Conservation (phyloP, 805 yeast species). For the Ogataea siamensis region DNA sequence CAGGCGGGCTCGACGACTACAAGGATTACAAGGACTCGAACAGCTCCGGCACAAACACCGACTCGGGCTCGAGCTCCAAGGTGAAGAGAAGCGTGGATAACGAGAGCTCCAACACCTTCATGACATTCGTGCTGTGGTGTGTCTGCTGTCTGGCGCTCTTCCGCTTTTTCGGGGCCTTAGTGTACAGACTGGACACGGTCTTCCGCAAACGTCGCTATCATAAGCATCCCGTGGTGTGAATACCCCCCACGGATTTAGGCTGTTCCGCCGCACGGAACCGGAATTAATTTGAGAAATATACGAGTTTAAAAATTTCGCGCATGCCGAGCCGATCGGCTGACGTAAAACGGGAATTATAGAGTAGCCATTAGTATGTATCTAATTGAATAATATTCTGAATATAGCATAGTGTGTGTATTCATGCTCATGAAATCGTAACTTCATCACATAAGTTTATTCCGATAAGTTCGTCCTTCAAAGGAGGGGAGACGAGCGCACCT, state of each 20-base stretch:
- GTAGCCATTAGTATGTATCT: slow-evolving; percentile 1
- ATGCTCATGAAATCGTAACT: slow-evolving; percentile 10
- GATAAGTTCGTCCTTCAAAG: slow-evolving; percentile 12
- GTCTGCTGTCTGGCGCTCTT: slow-evolving; percentile 85
- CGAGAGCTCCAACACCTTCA: slow-evolving; percentile 45
- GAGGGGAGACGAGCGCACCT: slow-evolving; percentile 11
- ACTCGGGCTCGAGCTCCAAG: no score
- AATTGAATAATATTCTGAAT: slow-evolving; percentile 1
- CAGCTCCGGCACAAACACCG: slow-evolving; percentile 15
- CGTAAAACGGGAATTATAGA: background rate
- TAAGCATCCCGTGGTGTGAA: slow-evolving; percentile 9
- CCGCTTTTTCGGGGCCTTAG: slow-evolving; percentile 69
- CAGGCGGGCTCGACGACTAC: slow-evolving; percentile 68
- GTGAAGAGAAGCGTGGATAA: slow-evolving; percentile 21
- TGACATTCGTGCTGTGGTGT: slow-evolving; percentile 85
- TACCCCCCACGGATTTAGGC: no score
- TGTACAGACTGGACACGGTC: slow-evolving; percentile 39
- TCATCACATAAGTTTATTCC: slow-evolving; percentile 5
- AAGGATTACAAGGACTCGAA: slow-evolving; percentile 16
- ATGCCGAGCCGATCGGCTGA: slow-evolving; percentile 2
- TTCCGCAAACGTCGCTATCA: slow-evolving; percentile 25
- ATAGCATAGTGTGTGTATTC: no score
- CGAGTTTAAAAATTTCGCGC: slow-evolving; percentile 1
- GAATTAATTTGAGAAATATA: background rate
- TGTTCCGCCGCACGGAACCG: no score